Conservation (phyloP, 2,329 filamentous ascomycete species). For the Lasiodiplodia gonubiensis region DNA sequence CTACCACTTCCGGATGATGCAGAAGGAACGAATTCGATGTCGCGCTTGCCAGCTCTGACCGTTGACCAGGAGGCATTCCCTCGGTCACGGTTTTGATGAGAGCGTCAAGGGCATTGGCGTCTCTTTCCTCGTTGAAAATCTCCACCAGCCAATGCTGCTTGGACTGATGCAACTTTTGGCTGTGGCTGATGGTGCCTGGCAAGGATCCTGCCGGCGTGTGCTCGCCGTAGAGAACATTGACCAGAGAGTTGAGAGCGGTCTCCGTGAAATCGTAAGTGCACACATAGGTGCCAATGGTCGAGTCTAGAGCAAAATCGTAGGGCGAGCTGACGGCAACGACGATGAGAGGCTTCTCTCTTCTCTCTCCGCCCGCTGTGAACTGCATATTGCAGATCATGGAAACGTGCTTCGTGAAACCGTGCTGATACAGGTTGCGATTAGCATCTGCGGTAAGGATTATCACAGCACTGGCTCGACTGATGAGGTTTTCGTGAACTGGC, state of each 20-base stretch:
- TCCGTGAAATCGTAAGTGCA: conserved; percentile 98
- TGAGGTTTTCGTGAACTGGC: conserved; percentile 90
- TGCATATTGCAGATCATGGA: conserved; percentile 93
- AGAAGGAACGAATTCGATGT: conserved; percentile 79
- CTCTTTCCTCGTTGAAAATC: conserved; percentile 79
- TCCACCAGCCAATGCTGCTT: conserved; percentile 95
- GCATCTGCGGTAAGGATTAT: conserved; percentile 93
- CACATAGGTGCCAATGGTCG: conserved; percentile 86
- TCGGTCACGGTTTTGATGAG: conserved; percentile 74
- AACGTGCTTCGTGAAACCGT: conserved; percentile 94
- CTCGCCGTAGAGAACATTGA: conserved; percentile 83
- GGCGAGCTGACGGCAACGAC: conserved; percentile 94
- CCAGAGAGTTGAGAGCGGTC: conserved; percentile 82
- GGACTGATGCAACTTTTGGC: conserved; percentile 85
- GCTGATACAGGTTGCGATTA: conserved; percentile 90
- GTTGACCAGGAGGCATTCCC: conserved; percentile 67
- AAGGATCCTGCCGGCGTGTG: conserved; percentile 61
- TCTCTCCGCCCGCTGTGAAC: conserved; percentile 72
- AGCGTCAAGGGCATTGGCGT: conserved; percentile 74
- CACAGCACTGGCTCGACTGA: conserved; percentile 84
- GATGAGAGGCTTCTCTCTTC: conserved; percentile 78
- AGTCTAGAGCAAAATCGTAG: conserved; percentile 95
- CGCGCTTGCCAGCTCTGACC: conserved; percentile 71
- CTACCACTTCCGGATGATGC: conserved; percentile 71
- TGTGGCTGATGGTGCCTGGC: conserved; percentile 80